phyloP scores from a whole-genome alignment of 257 asterid species.

The Ligustrum vulgare region DNA sequence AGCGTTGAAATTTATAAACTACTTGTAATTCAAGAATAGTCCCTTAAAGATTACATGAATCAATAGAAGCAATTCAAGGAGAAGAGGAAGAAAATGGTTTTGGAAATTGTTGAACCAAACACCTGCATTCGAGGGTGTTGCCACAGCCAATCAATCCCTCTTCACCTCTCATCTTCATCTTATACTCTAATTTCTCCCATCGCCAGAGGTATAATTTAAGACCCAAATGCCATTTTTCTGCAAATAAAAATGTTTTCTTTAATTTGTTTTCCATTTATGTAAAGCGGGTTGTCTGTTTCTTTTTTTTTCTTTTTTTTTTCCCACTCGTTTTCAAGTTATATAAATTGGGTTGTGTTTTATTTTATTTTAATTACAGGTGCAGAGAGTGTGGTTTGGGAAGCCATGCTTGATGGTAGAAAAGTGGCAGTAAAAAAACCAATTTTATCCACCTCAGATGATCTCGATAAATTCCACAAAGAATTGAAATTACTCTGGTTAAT shows the following conservation, averaged over 20 bases:
- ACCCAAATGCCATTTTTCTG: not conserved
- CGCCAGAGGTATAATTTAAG: conserved; percentile 60
- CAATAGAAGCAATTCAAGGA: conserved; percentile 5
- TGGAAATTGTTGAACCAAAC: conserved; percentile 67
- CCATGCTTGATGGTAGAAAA: conserved; percentile 58
- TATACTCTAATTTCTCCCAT: conserved; percentile 71
- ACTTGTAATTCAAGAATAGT: not conserved
- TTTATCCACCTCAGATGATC: conserved; percentile 73
- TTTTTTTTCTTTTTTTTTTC: not conserved
- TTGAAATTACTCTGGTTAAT: conserved; percentile 62
- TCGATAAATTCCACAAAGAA: conserved; percentile 77
- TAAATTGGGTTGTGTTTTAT: not conserved
- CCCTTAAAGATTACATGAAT: not conserved
- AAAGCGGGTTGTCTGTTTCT: not conserved
- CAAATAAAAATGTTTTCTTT: not conserved
- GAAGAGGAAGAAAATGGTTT: conserved; percentile 43
- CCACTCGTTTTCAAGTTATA: not conserved
- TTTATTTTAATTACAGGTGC: conserved; percentile 50
- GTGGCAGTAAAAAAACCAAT: conserved; percentile 84
- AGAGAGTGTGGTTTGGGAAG: conserved; percentile 86
- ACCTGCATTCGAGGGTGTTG: conserved; percentile 91
- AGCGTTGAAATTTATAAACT: too few relatives aligned
- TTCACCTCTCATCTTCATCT: conserved; percentile 69
- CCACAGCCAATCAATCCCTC: conserved; percentile 80
- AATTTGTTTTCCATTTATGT: not conserved